These are phyloP conservation scores for Paramecium octaurelia DNA, from an alignment of 73 alveolate genomes.

Conservation along the genomic window DNA sequence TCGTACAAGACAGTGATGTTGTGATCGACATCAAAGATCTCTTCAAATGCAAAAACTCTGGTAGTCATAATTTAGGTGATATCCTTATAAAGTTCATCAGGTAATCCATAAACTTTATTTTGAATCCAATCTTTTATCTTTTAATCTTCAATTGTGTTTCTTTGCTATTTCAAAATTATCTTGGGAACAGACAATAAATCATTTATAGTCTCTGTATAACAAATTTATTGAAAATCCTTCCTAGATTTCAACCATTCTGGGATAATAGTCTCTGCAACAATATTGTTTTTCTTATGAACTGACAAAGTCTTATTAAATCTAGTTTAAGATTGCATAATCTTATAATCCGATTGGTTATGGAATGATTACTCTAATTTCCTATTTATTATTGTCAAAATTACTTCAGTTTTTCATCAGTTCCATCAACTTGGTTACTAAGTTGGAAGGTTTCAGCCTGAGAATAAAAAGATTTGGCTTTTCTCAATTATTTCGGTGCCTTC, in stretches of 20 bases:
- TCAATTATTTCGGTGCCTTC: neutral
- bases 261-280: neutral
- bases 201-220: neutral
- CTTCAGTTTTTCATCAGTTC: neutral
- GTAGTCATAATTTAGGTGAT: neutral
- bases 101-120: neutral
- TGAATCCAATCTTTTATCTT: neutral
- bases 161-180: neutral
- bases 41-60: neutral
- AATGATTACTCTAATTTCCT: neutral
- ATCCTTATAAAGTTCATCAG: neutral
- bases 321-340: neutral
- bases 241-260: neutral
- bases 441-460: neutral
- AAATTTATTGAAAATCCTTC: neutral
- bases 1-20: neutral
- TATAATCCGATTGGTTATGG: neutral
- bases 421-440: neutral
- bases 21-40: neutral
- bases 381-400: neutral
- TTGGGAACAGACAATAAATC: neutral
- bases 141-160: constrained; percentile 1
- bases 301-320: neutral
- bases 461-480: neutral
- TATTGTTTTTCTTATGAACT: neutral